phyloP scores from a whole-genome alignment of 2,329 filamentous ascomycete genomes.

The Cercospora sp. region DNA sequence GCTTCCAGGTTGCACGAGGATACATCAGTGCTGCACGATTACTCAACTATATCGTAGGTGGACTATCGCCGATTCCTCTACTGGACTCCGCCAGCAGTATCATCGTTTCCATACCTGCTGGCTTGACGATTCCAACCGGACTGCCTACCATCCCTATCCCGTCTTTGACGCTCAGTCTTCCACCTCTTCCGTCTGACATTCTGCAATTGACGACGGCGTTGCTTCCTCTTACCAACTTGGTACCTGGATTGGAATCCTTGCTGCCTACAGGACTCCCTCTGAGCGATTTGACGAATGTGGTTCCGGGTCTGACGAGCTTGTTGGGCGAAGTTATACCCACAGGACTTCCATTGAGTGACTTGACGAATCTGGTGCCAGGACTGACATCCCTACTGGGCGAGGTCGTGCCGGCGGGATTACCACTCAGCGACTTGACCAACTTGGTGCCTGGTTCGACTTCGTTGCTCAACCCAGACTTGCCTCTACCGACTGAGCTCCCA shows the following conservation, averaged over 20 bases:
- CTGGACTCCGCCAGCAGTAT: slow-evolving; percentile 3
- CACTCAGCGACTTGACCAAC: neutral
- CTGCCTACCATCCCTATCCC: slow-evolving; percentile 14
- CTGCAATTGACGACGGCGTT: slow-evolving; percentile 2
- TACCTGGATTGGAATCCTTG: neutral
- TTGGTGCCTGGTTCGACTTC: neutral
- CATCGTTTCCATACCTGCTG: slow-evolving; percentile 10
- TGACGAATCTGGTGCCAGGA: neutral
- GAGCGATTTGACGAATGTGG: neutral
- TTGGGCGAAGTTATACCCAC: neutral
- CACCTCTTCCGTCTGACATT: slow-evolving; percentile 4
- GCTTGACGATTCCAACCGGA: slow-evolving; percentile 10
- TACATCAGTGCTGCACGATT: slow-evolving; percentile 25
- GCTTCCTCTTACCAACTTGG: neutral
- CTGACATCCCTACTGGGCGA: neutral
- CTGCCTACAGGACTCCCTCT: neutral
- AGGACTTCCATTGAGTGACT: neutral
- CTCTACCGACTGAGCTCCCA: neutral
- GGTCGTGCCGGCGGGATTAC: neutral
- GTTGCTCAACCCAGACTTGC: neutral
- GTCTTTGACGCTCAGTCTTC: slow-evolving; percentile 8
- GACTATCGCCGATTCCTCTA: slow-evolving; percentile 3
- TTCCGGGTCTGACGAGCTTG: neutral
- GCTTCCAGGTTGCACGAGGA: slow-evolving; percentile 16
- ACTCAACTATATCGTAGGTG: slow-evolving; percentile 27